Percentiles rank a stretch among this genome's conserved stretches.
Evolutionary conservation across 1,139 yeast genomes (phyloP).

Genomic region (Nadsonia starkeyi-henricii): DNA sequence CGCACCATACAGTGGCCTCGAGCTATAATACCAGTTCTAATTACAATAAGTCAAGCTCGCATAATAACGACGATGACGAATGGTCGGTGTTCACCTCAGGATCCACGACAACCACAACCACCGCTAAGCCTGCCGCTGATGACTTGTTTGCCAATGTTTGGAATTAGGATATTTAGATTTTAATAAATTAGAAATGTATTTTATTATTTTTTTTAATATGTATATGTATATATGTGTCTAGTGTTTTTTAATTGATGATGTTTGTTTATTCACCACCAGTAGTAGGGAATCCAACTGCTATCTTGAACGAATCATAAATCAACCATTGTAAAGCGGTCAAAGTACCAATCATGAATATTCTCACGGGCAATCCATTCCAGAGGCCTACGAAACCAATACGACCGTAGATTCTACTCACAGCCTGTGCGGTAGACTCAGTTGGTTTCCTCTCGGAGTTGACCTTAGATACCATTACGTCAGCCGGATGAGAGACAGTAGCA

Average conservation of each 20-base stretch:
- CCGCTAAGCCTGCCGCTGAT: slow-evolving; percentile 31
- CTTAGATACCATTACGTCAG: slow-evolving; percentile 93
- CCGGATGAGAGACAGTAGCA: slow-evolving; percentile 91
- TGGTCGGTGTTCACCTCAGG: slow-evolving; percentile 17
- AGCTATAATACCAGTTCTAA: no score
- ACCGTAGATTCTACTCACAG: slow-evolving; percentile 45
- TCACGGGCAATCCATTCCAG: slow-evolving; percentile 71
- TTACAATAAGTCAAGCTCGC: background rate
- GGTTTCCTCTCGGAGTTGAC: slow-evolving; percentile 50
- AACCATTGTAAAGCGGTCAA: slow-evolving; percentile 81
- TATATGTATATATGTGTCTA: no score
- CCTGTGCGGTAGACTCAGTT: slow-evolving; percentile 41
- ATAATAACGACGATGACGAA: slow-evolving; percentile 10
- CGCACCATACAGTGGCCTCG: background rate
- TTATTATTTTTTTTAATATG: no score
- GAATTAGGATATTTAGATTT: slow-evolving; percentile 25
- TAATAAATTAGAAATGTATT: no score
- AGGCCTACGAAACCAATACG: slow-evolving; percentile 61
- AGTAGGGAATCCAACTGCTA: slow-evolving; percentile 64
- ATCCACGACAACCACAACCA: slow-evolving; percentile 14
- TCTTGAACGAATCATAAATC: slow-evolving; percentile 70
- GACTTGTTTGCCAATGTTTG: slow-evolving; percentile 60
- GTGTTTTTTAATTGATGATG: no score
- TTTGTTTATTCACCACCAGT: slow-evolving; percentile 31
- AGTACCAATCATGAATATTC: slow-evolving; percentile 79